These are phyloP conservation scores for Mycena indigotica DNA, from an alignment of 768 basidiomycete species.

Conservation along the genomic window DNA sequence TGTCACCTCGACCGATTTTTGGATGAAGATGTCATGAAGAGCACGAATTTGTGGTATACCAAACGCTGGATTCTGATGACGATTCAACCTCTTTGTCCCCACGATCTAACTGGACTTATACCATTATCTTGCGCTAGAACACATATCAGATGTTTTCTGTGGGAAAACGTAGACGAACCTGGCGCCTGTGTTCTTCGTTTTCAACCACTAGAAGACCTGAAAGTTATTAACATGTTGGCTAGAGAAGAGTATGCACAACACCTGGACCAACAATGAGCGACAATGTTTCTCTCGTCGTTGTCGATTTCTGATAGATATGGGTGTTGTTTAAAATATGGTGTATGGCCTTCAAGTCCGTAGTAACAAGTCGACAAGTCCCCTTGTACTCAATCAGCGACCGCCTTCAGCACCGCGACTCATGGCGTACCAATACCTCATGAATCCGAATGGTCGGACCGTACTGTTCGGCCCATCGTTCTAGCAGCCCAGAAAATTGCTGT, in stretches of 20 bases:
- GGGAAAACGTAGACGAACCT: conserved; percentile 3
- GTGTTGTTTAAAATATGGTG: conserved; percentile 17
- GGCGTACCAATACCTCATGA: background rate
- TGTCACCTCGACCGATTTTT: conserved; percentile 25
- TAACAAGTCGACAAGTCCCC: conserved; percentile 6
- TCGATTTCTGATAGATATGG: conserved; percentile 15
- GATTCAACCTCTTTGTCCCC: no score
- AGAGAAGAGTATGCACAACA: background rate
- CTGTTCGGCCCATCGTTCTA: conserved; percentile 15
- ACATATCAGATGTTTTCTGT: background rate
- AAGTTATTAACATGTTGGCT: background rate
- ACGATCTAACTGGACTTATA: no score
- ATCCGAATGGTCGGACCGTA: conserved; percentile 15
- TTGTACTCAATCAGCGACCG: background rate
- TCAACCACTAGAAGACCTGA: conserved; percentile 17
- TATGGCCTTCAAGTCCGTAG: conserved; percentile 13
- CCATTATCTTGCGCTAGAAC: conserved; percentile 20
- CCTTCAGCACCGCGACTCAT: background rate
- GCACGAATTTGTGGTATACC: conserved; percentile 26
- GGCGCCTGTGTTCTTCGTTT: conserved; percentile 14
- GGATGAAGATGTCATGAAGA: conserved; percentile 23
- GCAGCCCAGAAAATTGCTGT: conserved; percentile 12
- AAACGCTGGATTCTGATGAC: conserved; percentile 26
- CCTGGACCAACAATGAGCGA: conserved; percentile 19
- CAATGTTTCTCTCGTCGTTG: conserved; percentile 3